Evolutionary conservation across 2,329 filamentous ascomycete genomes (phyloP), one percentile per base, ranked within the genome.

Genomic region (Phialemoniopsis sp.): DNA sequence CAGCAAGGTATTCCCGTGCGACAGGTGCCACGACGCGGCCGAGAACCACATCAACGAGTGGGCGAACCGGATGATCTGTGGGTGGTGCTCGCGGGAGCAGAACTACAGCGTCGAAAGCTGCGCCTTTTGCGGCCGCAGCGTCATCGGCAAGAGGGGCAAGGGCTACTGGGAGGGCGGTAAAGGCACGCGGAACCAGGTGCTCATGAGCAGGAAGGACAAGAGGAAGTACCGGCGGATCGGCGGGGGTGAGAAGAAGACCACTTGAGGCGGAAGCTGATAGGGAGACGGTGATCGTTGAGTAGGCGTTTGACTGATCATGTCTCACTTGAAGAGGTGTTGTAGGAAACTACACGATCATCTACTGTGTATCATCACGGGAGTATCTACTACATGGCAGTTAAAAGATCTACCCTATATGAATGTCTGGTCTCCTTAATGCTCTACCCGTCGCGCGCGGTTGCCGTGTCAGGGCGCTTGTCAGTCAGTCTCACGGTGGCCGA

Each of bases 151-250:
- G 47, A 82, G 79, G 54, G 77, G 78, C 4, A 62, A 57, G 32
- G 88, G 88, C 1, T 94, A 89, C 62, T 94, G 88, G 88, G 88
- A 94, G 66, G 88, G 88, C 10, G 88, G 88, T 2, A 88, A 85
- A 58, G 86, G 86, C 2, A 90, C 86, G n/a, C 69, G 87, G 44
- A 85, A 89, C 55, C 77, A 71, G 59, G 65, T 63, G 26, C 64
- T 73, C 52, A 90, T 90, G 87, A 86, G 80, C 52, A 72, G 81
- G 43, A 89, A 88, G 62, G 85, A 89, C 60, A 81, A 81, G 54
- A 73, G 85, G 53, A 89, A 89, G 68, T 81, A 80, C 57, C 83
- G 81, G 57, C 70, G 84, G 37, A 55, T 78, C 31, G 77, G 76
- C 10, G 67, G 64, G 3, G 56, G 54, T n/a, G 54, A 54, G 17